These are phyloP conservation scores for Dipteronia sinensis DNA, from an alignment of 345 rosid species.

Conservation along the genomic window DNA sequence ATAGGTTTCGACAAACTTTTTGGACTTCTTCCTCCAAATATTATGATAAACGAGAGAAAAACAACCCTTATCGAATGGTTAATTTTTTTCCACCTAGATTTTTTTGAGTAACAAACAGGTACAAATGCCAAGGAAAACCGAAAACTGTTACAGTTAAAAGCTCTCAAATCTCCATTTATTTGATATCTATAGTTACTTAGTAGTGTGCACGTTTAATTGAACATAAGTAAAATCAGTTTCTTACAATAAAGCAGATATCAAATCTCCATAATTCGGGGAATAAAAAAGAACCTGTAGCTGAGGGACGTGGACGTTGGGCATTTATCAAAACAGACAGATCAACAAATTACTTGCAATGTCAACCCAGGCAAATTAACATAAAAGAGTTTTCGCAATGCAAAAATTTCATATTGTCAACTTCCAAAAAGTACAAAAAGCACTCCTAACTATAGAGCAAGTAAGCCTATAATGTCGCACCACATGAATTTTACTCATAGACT, in stretches of 20 bases:
- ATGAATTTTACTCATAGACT: not conserved
- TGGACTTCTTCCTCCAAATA: no score
- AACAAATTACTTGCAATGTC: not conserved
- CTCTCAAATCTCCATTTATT: not conserved
- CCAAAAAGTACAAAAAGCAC: not conserved
- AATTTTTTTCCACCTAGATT: no score
- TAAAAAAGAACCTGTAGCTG: conserved; percentile 49
- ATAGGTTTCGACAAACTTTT: no score
- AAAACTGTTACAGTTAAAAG: not conserved
- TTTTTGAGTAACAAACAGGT: no score
- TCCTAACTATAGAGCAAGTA: not conserved
- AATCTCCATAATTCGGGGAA: conserved; percentile 45
- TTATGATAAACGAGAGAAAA: no score
- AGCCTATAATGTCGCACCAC: not conserved
- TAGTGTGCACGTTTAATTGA: no score
- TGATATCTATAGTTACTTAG: no score
- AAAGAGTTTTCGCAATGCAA: not conserved
- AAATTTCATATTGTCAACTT: conserved; percentile 14
- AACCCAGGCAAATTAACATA: not conserved
- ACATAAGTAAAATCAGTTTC: not conserved
- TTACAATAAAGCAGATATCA: not conserved
- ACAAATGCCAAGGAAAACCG: not conserved
- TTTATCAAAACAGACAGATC: not conserved
- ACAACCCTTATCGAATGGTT: no score
- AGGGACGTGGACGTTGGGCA: conserved; percentile 42